A percentile compares a stretch with the other conserved stretches of the same genome.
These are phyloP conservation scores for Silene noctiflora DNA, from an alignment of 179 eudicot genomes.

Conservation along the genomic window DNA sequence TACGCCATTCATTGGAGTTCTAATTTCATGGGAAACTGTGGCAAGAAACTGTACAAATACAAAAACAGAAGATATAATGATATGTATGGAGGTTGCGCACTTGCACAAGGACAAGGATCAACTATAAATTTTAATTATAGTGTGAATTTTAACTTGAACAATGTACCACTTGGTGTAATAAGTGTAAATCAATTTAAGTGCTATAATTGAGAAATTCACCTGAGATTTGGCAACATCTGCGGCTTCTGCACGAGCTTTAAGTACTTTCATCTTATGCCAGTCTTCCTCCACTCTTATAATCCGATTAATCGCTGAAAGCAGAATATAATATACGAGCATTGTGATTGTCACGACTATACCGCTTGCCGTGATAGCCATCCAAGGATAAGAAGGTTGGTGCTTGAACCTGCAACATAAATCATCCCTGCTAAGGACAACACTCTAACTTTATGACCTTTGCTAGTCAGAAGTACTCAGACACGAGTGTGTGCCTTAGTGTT, in stretches of 20 bases:
- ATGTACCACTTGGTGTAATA: too few species aligned
- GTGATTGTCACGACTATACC: slow-evolving; percentile 53
- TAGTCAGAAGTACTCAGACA: too few species aligned
- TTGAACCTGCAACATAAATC: slow-evolving; percentile 51
- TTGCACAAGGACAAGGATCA: too few species aligned
- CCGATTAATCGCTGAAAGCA: slow-evolving; percentile 56
- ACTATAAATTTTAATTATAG: too few species aligned
- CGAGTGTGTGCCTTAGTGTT: too few species aligned
- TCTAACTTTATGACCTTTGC: too few species aligned
- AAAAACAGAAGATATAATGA: too few species aligned
- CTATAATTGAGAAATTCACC: slow-evolving; percentile 33
- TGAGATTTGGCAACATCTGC: slow-evolving; percentile 95
- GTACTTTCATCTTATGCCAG: slow-evolving; percentile 56
- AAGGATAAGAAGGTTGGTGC: slow-evolving; percentile 62
- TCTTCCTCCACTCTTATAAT: slow-evolving; percentile 63
- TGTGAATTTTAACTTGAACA: too few species aligned
- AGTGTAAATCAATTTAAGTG: too few species aligned
- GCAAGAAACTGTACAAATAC: slow-evolving; percentile 99
- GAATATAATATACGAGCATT: slow-evolving; percentile 58
- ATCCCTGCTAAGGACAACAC: background rate
- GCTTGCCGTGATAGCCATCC: slow-evolving; percentile 60
- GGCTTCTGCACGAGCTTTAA: slow-evolving; percentile 88
- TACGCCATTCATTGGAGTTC: slow-evolving; percentile 98
- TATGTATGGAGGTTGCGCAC: too few species aligned
- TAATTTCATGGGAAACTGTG: slow-evolving; percentile 94